Evolutionary conservation across 176 grass and related monocot species (phyloP).

Genomic region (Puccinellia tenuiflora): DNA sequence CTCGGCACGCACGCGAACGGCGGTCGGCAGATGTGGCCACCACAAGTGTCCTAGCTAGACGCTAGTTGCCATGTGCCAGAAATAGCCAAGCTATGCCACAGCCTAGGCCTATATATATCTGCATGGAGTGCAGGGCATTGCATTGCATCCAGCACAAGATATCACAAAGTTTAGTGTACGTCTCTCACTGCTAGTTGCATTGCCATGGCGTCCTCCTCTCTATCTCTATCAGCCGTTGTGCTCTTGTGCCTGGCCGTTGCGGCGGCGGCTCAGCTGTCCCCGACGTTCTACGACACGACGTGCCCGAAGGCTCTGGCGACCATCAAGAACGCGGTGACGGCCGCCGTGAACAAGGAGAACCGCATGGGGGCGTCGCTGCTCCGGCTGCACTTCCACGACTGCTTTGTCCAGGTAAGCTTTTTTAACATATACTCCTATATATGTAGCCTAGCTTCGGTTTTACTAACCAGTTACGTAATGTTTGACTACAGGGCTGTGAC

Average conservation of each 20-base stretch:
- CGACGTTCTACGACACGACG: constrained; percentile 68
- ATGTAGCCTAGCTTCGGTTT: background rate
- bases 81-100: background rate
- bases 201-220: constrained; percentile 25
- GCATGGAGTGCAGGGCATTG: constrained; percentile 25
- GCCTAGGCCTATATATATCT: constrained; percentile 15
- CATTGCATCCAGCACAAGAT: background rate
- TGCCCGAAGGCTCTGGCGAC: constrained; percentile 52
- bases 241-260: constrained; percentile 11
- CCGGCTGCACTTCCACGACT: constrained; percentile 83
- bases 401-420: constrained; percentile 72
- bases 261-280: constrained; percentile 64
- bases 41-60: background rate
- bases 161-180: background rate
- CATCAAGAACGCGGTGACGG: constrained; percentile 54
- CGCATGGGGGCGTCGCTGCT: constrained; percentile 77
- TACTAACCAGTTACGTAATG: background rate
- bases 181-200: background rate
- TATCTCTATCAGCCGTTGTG: background rate
- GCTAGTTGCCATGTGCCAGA: background rate
- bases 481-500: constrained; percentile 46
- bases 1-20: background rate
- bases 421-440: background rate
- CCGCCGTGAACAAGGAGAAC: constrained; percentile 42
- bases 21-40: background rate